phyloP scores from a whole-genome alignment of 228 moss, liverwort and hornwort species.

The Sphagnum magellanicum region DNA sequence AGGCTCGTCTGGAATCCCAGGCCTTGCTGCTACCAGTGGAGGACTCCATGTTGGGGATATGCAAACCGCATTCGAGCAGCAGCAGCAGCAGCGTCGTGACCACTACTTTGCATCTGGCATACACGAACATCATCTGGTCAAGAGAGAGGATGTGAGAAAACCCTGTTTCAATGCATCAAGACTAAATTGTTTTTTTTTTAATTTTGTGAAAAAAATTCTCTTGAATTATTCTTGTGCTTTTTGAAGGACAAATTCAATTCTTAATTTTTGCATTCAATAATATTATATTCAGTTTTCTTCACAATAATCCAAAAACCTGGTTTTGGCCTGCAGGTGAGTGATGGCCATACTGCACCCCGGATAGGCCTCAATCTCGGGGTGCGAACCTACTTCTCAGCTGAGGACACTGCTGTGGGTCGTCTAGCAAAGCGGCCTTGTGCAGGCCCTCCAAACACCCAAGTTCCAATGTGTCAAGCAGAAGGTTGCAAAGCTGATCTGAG shows the following conservation, averaged over 20 bases:
- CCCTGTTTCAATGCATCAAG: too few species aligned
- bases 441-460: constrained; percentile 72
- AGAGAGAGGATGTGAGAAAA: constrained; percentile 46
- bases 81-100: constrained; percentile 35
- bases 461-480: constrained; percentile 92
- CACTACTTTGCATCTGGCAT: constrained; percentile 56
- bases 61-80: constrained; percentile 33
- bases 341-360: constrained; percentile 49
- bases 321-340: constrained; percentile 29
- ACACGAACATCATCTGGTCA: constrained; percentile 30
- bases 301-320: too few species aligned
- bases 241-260: too few species aligned
- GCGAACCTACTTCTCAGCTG: constrained; percentile 79
- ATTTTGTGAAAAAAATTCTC: too few species aligned
- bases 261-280: too few species aligned
- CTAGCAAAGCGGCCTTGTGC: constrained; percentile 53
- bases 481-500: constrained; percentile 93
- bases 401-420: constrained; percentile 74
- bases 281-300: too few species aligned
- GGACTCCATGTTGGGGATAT: constrained; percentile 53
- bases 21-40: constrained; percentile 76
- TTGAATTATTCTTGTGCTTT: too few species aligned
- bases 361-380: constrained; percentile 94
- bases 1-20: constrained; percentile 70
- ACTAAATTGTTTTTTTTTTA: too few species aligned